A percentile compares a stretch with the other conserved stretches of the same genome.
Conservation (phyloP, 176 grass and related monocot genomes). For the Neostapfia colusana region DNA sequence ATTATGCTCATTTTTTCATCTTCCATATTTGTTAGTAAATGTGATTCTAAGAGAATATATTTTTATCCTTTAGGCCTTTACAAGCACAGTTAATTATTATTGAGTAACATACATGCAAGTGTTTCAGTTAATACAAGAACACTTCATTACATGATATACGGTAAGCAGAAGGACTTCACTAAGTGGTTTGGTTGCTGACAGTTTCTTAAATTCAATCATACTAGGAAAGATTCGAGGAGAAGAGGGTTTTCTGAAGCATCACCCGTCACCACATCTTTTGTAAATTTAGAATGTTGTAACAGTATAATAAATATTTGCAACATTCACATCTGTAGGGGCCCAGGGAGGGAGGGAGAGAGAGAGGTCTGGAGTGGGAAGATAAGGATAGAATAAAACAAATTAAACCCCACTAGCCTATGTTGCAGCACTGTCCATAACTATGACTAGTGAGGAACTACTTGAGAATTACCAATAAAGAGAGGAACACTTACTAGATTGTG, state of each 20-base stretch:
- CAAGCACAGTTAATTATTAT: neutral
- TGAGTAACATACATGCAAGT: neutral
- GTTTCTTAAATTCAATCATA: neutral
- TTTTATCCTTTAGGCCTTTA: too few relatives aligned
- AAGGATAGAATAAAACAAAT: constrained; percentile 1
- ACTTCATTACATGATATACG: neutral
- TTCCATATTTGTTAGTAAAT: neutral
- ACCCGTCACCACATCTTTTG: too few relatives aligned
- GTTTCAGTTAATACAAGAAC: neutral
- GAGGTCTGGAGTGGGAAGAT: too few relatives aligned
- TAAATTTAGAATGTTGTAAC: too few relatives aligned
- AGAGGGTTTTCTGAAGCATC: too few relatives aligned
- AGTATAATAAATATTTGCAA: too few relatives aligned
- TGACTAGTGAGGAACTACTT: neutral
- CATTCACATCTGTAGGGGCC: too few relatives aligned
- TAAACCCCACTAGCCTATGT: neutral
- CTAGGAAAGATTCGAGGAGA: neutral
- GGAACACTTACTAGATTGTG: constrained; percentile 76
- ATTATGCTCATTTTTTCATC: neutral
- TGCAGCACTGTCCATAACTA: neutral
- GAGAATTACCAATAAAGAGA: constrained; percentile 16
- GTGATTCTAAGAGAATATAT: neutral
- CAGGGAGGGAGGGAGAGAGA: too few relatives aligned
- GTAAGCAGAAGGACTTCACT: neutral
- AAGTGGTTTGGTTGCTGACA: neutral